Evolutionary conservation across 2,329 filamentous ascomycete genomes (phyloP), one percentile per base, ranked within the genome.

Genomic region (Metarhizium guizhouense): DNA sequence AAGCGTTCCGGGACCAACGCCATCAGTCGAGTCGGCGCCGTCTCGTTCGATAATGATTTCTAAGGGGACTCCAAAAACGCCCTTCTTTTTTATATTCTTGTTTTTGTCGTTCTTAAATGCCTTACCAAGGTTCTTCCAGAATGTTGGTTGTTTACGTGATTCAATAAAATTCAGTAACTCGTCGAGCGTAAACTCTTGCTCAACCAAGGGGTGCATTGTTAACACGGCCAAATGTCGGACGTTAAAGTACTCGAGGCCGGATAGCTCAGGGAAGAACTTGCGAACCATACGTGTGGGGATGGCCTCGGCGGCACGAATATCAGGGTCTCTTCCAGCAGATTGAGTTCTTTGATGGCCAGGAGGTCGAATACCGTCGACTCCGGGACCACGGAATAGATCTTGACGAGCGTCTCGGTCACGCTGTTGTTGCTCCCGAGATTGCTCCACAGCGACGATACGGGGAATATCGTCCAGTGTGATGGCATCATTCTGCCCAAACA

Each of bases 101-200:
- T 77, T 81, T 62, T 84, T 87, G 63, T 94, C 88, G 62, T 90
- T 90, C 70, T 93, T 94, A 71, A 97, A 96, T 1, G 92, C 93
- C 68, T 96, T 96, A 59, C 92, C 93, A 60, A 99, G 92, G 64
- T 96, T 96, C 70, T 93, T 94, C 94, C 94, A 99, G 72, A 99
- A 96, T 0, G 90, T 97, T 29, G 90, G 85, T 59, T 81, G 78
- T 62, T 96, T 95, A 66, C 90, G 86, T 2, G 90, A 90, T 71
- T 99, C 94, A 59, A 99, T 97, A 52, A 99, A 83, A 58, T 89
- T 85, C 14, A 97, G 81, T 2, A 99, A 78, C 67, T 99, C 94
- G 61, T 97, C 94, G 57, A 97, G 80, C n/a, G 87, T 88, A 71
- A 97, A 97, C 63, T 95, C 85, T 3, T 85, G 84, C 63, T 95